Percentiles rank a stretch among this genome's conserved stretches.
phyloP scores from a whole-genome alignment of 2,329 filamentous ascomycete genomes.

The Calonectria pauciramosa region DNA sequence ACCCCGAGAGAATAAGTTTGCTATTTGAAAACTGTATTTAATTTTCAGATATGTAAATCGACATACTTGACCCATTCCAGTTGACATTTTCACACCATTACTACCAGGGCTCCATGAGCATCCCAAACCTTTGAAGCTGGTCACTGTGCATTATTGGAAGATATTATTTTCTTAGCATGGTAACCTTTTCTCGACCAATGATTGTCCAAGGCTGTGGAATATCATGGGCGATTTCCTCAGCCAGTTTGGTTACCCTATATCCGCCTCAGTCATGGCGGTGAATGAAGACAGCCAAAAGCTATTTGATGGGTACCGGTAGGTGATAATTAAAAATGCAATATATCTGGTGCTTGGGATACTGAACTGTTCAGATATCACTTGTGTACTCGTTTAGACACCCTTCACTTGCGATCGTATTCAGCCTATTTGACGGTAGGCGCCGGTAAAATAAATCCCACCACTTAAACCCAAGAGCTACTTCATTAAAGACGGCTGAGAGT shows the following conservation, averaged over 20 bases:
- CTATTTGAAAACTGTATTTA: background rate
- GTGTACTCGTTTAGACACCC: background rate
- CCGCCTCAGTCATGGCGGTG: background rate
- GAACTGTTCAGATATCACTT: background rate
- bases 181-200: background rate
- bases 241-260: background rate
- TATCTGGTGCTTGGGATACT: background rate
- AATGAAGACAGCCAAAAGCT: background rate
- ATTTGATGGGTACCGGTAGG: background rate
- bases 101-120: background rate
- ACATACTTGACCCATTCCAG: background rate
- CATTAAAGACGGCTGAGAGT: background rate
- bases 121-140: no score
- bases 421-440: background rate
- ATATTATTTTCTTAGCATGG: background rate
- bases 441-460: constrained; percentile 6
- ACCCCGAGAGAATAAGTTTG: no score
- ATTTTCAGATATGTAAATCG: background rate
- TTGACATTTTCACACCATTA: background rate
- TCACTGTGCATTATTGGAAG: background rate
- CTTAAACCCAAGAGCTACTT: background rate
- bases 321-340: background rate
- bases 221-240: background rate
- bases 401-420: constrained; percentile 14
- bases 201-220: background rate